Percentiles rank a stretch among this genome's conserved stretches.
Evolutionary conservation across 306 rosid species (phyloP).

Genomic region (Argentina anserina): DNA sequence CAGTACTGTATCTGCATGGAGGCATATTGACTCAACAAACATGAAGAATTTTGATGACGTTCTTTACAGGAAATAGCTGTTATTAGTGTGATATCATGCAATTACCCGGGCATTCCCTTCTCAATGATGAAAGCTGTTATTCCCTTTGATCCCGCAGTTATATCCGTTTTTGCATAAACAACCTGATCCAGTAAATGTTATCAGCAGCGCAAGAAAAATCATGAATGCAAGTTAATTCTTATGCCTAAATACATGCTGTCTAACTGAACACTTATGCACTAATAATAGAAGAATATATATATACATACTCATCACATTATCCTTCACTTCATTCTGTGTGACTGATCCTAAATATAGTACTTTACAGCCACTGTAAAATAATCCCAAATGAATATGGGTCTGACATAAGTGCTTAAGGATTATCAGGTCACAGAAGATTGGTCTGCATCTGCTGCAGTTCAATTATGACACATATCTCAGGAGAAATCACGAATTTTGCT

Average conservation of each 20-base stretch:
- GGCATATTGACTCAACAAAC: slow-evolving; percentile 13
- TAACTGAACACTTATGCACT: background rate
- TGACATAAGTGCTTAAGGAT: background rate
- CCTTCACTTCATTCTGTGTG: background rate
- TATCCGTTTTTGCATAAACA: slow-evolving; percentile 87
- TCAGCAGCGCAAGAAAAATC: background rate
- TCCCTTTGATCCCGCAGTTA: slow-evolving; percentile 84
- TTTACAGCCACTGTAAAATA: background rate
- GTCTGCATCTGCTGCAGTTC: background rate
- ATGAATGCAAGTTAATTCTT: slow-evolving; percentile 28
- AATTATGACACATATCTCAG: background rate
- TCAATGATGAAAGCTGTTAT: slow-evolving; percentile 92
- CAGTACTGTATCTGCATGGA: slow-evolving; percentile 79
- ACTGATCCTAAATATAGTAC: background rate
- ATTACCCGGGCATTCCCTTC: slow-evolving; percentile 93
- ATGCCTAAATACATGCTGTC: background rate
- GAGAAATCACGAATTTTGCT: background rate
- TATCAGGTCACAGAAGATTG: background rate
- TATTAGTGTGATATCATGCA: slow-evolving; percentile 27
- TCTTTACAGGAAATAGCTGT: slow-evolving; percentile 9
- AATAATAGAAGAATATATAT: background rate
- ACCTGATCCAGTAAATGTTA: slow-evolving; percentile 45
- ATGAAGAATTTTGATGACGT: background rate
- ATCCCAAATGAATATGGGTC: background rate
- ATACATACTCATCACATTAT: background rate